Evolutionary conservation across 2,329 filamentous ascomycete species (phyloP).

Genomic region (Claviceps citrina): DNA sequence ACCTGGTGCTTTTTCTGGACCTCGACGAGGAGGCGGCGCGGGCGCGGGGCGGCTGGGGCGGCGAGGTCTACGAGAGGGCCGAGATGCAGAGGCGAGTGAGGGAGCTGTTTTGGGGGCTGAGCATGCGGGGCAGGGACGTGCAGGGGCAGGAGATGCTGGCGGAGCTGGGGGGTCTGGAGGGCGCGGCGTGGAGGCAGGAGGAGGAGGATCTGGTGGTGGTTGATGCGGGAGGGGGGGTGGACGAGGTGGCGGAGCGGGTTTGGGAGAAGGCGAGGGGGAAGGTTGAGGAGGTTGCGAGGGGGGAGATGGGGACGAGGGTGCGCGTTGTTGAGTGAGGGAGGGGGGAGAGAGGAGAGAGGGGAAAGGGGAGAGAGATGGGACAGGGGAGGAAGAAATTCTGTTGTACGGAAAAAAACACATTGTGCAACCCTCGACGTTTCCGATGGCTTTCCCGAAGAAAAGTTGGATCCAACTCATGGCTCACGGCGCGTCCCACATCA

Average conservation of each 20-base stretch:
- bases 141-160: slow-evolving; percentile 13
- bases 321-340: slow-evolving; percentile 22
- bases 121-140: slow-evolving; percentile 26
- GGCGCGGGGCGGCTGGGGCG: slow-evolving; percentile 70
- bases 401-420: no score
- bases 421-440: no score
- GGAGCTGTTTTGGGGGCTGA: slow-evolving; percentile 50
- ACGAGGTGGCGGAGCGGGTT: slow-evolving; percentile 40
- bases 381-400: no score
- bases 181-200: slow-evolving; percentile 28
- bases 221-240: slow-evolving; percentile 37
- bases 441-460: no score
- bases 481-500: no score
- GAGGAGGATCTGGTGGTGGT: slow-evolving; percentile 39
- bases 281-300: slow-evolving; percentile 33
- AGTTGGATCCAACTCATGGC: no score
- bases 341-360: not conserved
- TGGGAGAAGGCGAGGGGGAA: slow-evolving; percentile 35
- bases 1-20: slow-evolving; percentile 77
- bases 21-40: slow-evolving; percentile 58
- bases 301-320: slow-evolving; percentile 30
- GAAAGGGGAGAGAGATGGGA: no score
- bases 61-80: slow-evolving; percentile 74
- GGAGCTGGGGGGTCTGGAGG: slow-evolving; percentile 11
- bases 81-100: slow-evolving; percentile 71